Evolutionary conservation across 306 rosid genomes (phyloP), one percentile per base, ranked within the genome.

Genomic region (Quercus variabilis): DNA sequence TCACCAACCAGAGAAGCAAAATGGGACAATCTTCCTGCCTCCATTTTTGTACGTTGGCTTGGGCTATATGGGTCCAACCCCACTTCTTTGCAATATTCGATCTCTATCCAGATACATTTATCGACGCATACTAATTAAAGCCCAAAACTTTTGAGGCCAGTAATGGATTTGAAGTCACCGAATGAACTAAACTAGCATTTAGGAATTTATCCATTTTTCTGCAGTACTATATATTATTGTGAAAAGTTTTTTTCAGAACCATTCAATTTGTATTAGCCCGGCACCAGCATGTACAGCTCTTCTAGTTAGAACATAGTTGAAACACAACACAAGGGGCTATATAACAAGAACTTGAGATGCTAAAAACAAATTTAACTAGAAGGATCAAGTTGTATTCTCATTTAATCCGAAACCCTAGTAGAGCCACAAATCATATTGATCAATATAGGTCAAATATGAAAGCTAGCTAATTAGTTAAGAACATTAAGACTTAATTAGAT

Each of bases 391-490:
- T 49, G 54, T 23, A 0, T 62, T 33, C 35, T 63, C 64, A 13
- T 41, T 28, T 12, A 54, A 65, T 21, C 54, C 14, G 21, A 83
- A 80, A 71, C 69, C 76, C 75, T 79, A 79, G 43, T 25, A 49
- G 25, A 30, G 52, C 75, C 21, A 73, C 38, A 30, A 80, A 43
- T 56, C 41, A 76, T 73, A 78, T 65, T 75, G 73, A 28, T 70
- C 80, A 69, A 71, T 55, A 49, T 10, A 56, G 73, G 80, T 81
- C 85, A 81, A 78, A 75, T 77, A 82, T 54, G 57, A 33, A 65
- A 74, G 20, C 14, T 49, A 62, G 69, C 31, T 71, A 71, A 31
- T 25, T 69, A 71, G 23, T 21, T 43, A 71, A 49, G 31, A 43
- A 25, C 58, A 71, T 49, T 13, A 23, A 15, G 23, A 46, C 56